Base-by-base conservation (phyloP, 2,329 filamentous ascomycete genomes). In the Diplodia mutila region DNA sequence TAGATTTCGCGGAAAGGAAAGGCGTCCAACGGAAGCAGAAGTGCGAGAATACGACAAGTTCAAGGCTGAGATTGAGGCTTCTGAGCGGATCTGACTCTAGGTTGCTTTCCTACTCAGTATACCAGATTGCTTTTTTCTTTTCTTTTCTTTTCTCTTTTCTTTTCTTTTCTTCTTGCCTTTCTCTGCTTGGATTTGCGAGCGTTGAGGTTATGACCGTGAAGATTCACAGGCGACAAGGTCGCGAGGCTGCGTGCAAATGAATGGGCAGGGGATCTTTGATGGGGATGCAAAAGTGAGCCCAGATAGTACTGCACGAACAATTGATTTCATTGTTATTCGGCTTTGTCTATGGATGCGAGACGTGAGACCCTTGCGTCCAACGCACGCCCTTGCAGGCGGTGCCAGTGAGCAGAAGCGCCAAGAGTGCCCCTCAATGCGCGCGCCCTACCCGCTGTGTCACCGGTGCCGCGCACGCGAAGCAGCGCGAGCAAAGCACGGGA, bases 11-110 rank as follows among this genome's bases (percentile, higher is more conserved):
- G 80, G 82, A 0, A 76, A 79, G 12, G 80, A 78, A 21, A 73
- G 70, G 11, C 74, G 81, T 29, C 81, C 85, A 3, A 86, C 84
- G 0, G 73, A 72, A 3, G 68, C 79, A 67, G 82, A 84, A 69
- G 32, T 67, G 4, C 18, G 25, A 5, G 55, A 67, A 12, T 67
- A 67, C 16, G 65, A 67, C 32, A 67, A 61, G 25, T 21, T 67
- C 16, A 67, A 39, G 4, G 27, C 27, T 5, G 42, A 51, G 2
- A 63, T 63, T n/a, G 59, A 63, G n/a, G 59, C 59, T 3, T 63
- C 59, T 4, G 59, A 63, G n/a, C 59, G 59, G 2, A 51, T 63
- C 46, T 63, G 14, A 21, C 11, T 37, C 29, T 1, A 32, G 1
- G 9, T 32, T 32, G 6, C 29, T 32, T 32, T 32, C 29, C 9